Evolutionary conservation across 2,329 filamentous ascomycete genomes (phyloP).

Genomic region (Colletotrichum incanum): DNA sequence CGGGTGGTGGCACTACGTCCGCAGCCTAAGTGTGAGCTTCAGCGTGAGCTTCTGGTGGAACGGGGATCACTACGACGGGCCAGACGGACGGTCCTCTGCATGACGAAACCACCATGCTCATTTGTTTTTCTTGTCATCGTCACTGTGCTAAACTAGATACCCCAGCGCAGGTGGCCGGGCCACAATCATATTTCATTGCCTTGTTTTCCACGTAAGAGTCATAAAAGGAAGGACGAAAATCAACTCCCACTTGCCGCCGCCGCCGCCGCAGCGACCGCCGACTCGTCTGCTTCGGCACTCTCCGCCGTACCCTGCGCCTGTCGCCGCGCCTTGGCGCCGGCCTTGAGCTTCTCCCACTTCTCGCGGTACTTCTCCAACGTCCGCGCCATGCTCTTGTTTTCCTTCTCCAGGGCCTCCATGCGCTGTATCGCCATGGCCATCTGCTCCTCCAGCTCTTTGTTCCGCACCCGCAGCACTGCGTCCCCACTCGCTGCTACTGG

Average conservation of each 20-base stretch:
- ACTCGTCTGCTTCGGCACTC: conserved; percentile 52
- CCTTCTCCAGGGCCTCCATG: conserved; percentile 77
- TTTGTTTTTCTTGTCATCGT: neutral
- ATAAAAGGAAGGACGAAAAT: neutral
- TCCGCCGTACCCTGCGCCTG: conserved; percentile 58
- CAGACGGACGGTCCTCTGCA: neutral
- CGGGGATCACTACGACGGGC: conserved; percentile 29
- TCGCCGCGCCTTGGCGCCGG: conserved; percentile 71
- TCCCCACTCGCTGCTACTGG: conserved; percentile 47
- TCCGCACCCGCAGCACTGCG: conserved; percentile 61
- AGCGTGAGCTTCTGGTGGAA: conserved; percentile 99
- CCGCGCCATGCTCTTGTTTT: conserved; percentile 69
- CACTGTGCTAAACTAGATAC: neutral
- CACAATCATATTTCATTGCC: conserved; percentile 1
- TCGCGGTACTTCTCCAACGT: conserved; percentile 73
- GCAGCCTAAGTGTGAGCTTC: conserved; percentile 87
- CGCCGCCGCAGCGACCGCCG: neutral
- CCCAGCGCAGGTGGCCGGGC: neutral
- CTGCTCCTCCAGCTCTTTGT: conserved; percentile 79
- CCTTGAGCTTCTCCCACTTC: conserved; percentile 74
- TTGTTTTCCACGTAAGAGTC: neutral
- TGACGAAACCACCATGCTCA: neutral
- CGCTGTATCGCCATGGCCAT: conserved; percentile 71
- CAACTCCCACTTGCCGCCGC: conserved; percentile 9
- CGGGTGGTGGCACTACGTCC: conserved; percentile 99